Base-by-base conservation (phyloP, 108 stramenopile species). In the Licmophora abbreviata region DNA sequence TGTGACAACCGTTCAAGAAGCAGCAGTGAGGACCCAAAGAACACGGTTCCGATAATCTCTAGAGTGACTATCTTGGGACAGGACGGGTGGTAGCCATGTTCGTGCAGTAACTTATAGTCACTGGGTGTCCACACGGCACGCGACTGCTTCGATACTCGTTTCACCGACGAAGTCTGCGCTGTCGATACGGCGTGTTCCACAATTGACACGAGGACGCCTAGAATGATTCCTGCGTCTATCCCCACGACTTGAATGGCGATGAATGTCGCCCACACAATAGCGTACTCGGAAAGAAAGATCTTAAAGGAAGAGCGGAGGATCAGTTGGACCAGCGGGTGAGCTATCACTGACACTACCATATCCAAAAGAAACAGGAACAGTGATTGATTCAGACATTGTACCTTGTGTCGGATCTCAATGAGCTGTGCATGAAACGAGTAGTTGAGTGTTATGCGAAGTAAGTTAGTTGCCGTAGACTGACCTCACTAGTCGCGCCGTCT, bases 231-330 rank as follows among this genome's bases (percentile, higher is more conserved):
- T 51, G 54, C 61, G 55, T 93, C 76, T 20, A 98, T 81, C 0
- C 94, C 94, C 12, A 93, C 48, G 5, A 86, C 56, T 47, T 88
- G 84, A 58, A 95, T 93, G 35, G 85, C 74, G 23, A 70, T 22
- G 59, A 97, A 97, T 6, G 97, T 94, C 15, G 66, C 31, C 38
- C 83, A 49, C 11, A 94, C 67, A 26, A 90, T 75, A 7, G 46
- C 54, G 65, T 95, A 96, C 58, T 96, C 95, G 4, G 73, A 66
- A 23, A 58, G 29, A 29, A 87, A 79, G 14, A 96, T 54, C 48
- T 92, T 93, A n/a, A n/a, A n/a, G n/a, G n/a, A n/a, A n/a, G n/a
- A n/a, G n/a, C n/a, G n/a, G n/a, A n/a, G n/a, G n/a, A n/a, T n/a
- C n/a, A n/a, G n/a, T n/a, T n/a, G n/a, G n/a, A n/a, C n/a, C n/a